These are phyloP conservation scores for Euphorbia pulcherrima DNA, from an alignment of 345 rosid genomes.

Conservation along the genomic window DNA sequence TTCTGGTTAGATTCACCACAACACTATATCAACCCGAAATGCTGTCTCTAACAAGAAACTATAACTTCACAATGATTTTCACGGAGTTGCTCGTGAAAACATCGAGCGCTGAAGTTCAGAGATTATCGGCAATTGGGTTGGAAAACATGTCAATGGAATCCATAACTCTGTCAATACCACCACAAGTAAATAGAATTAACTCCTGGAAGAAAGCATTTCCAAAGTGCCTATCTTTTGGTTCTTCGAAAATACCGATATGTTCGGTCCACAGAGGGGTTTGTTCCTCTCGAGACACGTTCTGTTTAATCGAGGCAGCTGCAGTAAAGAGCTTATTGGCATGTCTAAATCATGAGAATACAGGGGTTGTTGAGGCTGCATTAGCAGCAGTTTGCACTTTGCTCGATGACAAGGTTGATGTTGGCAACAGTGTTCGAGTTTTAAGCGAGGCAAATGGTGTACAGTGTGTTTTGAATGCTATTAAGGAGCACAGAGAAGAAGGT, in stretches of 20 bases:
- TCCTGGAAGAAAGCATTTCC: conserved; percentile 40
- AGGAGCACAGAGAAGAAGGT: conserved; percentile 61
- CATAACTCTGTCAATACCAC: conserved; percentile 48
- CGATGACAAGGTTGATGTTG: conserved; percentile 77
- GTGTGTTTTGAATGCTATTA: conserved; percentile 55
- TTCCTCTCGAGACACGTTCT: conserved; percentile 74
- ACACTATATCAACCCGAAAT: conserved; percentile 71
- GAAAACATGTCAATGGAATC: conserved; percentile 77
- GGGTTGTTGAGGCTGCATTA: conserved; percentile 76
- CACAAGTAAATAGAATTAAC: conserved; percentile 40
- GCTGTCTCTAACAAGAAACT: conserved; percentile 52
- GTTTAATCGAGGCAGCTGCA: conserved; percentile 79
- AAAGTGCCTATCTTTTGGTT: conserved; percentile 40
- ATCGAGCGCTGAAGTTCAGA: conserved; percentile 77
- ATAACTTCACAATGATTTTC: conserved; percentile 65
- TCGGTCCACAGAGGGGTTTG: conserved; percentile 79
- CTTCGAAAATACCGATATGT: conserved; percentile 43
- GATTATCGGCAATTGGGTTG: conserved; percentile 70
- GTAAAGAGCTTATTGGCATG: conserved; percentile 68
- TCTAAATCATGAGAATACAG: conserved; percentile 63
- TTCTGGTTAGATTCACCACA: conserved; percentile 80
- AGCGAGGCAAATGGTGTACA: conserved; percentile 50
- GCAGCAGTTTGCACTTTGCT: conserved; percentile 77
- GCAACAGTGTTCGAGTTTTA: conserved; percentile 56
- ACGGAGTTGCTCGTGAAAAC: conserved; percentile 68